Percentiles rank a stretch among this genome's conserved stretches.
Evolutionary conservation across 495 filamentous ascomycete genomes (phyloP).

Genomic region (Neurospora sp.): DNA sequence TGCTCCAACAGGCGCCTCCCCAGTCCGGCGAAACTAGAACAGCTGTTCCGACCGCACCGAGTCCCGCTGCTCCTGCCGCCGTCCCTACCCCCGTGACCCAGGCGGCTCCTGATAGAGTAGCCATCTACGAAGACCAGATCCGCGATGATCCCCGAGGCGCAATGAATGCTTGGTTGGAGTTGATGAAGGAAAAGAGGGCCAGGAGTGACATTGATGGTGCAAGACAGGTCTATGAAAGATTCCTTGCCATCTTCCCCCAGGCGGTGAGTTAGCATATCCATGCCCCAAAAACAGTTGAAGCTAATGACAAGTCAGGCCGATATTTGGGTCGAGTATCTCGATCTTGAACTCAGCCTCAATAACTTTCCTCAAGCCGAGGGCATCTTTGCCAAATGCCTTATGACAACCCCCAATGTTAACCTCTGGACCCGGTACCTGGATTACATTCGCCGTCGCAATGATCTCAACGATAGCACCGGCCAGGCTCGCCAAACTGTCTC

Average conservation of each 20-base stretch:
- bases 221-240: constrained; percentile 71
- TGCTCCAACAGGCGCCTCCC: constrained; percentile 10
- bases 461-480: constrained; percentile 71
- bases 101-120: constrained; percentile 67
- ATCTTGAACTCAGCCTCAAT: constrained; percentile 78
- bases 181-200: constrained; percentile 76
- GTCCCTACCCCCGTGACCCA: constrained; percentile 14
- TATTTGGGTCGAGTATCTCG: constrained; percentile 73
- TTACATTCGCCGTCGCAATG: constrained; percentile 85
- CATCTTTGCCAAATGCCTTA: constrained; percentile 67
- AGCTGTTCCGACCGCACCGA: background rate
- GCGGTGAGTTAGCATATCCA: constrained; percentile 54
- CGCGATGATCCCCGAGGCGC: constrained; percentile 87
- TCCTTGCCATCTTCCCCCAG: constrained; percentile 77
- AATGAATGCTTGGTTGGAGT: constrained; percentile 73
- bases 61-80: constrained; percentile 7
- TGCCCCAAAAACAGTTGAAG: background rate
- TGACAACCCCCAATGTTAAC: constrained; percentile 63
- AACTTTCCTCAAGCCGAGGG: constrained; percentile 66
- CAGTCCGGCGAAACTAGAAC: background rate
- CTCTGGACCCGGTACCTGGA: constrained; percentile 92
- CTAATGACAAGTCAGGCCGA: constrained; percentile 56
- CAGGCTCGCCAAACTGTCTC: constrained; percentile 64
- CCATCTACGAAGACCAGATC: constrained; percentile 81
- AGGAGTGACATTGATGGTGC: constrained; percentile 74